Conservation (phyloP, 768 basidiomycete species). For the Gymnopilus dilepis region DNA sequence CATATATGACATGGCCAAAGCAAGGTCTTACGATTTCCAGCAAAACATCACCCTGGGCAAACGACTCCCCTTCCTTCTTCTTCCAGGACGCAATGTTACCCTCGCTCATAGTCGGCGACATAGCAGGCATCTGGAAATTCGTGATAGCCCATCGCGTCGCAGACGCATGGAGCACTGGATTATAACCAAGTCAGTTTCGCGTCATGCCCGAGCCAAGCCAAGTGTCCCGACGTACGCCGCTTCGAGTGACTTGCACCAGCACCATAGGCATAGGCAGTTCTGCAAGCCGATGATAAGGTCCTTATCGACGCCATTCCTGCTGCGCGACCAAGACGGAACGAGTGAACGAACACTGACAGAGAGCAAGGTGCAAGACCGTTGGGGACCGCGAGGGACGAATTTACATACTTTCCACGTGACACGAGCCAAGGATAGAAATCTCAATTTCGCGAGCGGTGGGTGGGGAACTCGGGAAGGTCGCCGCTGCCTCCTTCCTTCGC, state of each 20-base stretch:
- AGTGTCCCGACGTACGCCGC: slow-evolving; percentile 25
- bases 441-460: not conserved
- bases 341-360: not conserved
- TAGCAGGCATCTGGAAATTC: slow-evolving; percentile 90
- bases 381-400: not conserved
- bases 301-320: slow-evolving; percentile 13
- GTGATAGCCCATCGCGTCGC: slow-evolving; percentile 58
- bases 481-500: not conserved
- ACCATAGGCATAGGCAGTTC: not conserved
- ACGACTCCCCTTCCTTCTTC: slow-evolving; percentile 82
- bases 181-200: not conserved
- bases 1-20: slow-evolving; percentile 1
- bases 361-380: not conserved
- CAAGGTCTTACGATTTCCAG: slow-evolving; percentile 78
- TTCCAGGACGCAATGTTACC: slow-evolving; percentile 94
- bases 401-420: slow-evolving; percentile 5
- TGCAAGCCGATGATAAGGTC: slow-evolving; percentile 3
- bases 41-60: slow-evolving; percentile 81
- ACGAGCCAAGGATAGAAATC: not conserved
- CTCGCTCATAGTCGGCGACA: slow-evolving; percentile 98
- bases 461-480: not conserved
- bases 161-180: slow-evolving; percentile 58
- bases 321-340: not conserved
- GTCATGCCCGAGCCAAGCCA: slow-evolving; percentile 7
- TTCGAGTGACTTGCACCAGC: slow-evolving; percentile 7